Evolutionary conservation across 768 basidiomycete species (phyloP).

Genomic region (Phanerochaete sordida): DNA sequence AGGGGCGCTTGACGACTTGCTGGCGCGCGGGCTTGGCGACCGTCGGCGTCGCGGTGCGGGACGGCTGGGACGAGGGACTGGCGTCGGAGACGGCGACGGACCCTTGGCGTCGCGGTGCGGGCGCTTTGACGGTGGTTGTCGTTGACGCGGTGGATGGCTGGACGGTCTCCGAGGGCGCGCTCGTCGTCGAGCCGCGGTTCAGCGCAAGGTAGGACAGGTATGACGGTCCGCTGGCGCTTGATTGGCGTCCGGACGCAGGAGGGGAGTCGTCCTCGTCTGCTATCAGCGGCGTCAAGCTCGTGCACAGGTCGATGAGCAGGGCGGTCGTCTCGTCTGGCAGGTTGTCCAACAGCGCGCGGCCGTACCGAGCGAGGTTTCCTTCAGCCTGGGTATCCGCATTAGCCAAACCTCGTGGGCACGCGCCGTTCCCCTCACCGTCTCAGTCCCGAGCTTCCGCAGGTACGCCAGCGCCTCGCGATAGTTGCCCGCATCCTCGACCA

Average conservation of each 20-base stretch:
- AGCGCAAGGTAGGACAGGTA: slow-evolving; percentile 81
- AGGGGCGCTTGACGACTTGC: slow-evolving; percentile 52
- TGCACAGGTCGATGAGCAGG: slow-evolving; percentile 89
- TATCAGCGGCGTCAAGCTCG: slow-evolving; percentile 49
- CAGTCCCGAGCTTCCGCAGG: slow-evolving; percentile 72
- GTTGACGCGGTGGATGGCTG: slow-evolving; percentile 16
- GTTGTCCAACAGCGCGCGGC: slow-evolving; percentile 76
- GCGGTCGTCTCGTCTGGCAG: slow-evolving; percentile 88
- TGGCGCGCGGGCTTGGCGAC: slow-evolving; percentile 19
- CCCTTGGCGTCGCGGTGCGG: slow-evolving; percentile 1
- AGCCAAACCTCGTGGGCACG: neutral
- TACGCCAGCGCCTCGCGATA: slow-evolving; percentile 80
- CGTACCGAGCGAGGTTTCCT: slow-evolving; percentile 83
- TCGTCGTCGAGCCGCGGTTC: slow-evolving; percentile 40
- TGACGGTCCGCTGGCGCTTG: slow-evolving; percentile 42
- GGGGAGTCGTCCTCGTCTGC: slow-evolving; percentile 35
- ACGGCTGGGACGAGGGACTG: slow-evolving; percentile 26
- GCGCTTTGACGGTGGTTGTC: slow-evolving; percentile 1
- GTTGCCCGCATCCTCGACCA: slow-evolving; percentile 88
- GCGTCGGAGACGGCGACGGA: slow-evolving; percentile 17
- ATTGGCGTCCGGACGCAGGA: slow-evolving; percentile 25
- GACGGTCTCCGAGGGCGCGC: slow-evolving; percentile 9
- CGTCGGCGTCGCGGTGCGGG: slow-evolving; percentile 13
- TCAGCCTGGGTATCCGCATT: slow-evolving; percentile 62
- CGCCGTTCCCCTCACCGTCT: slow-evolving; percentile 47